Base-by-base conservation (phyloP, 1,139 yeast species). In the Hansenula lynferdii region DNA sequence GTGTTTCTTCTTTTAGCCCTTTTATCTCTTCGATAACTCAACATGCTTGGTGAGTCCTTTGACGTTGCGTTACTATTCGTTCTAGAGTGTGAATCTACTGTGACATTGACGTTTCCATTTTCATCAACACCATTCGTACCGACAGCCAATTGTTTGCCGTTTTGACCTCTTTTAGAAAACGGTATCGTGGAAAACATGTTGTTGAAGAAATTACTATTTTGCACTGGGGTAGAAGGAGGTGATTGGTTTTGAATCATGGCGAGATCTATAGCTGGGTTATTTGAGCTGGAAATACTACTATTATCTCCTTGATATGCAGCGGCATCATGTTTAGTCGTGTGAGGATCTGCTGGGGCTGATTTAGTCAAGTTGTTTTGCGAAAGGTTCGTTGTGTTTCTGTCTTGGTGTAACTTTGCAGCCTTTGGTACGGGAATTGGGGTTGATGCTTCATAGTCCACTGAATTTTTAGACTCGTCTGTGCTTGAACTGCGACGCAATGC, bases 301-400 rank as follows among this genome's bases (percentile, higher is more conserved):
- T 36, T 38, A 10, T 38, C 28, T 4, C 40, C 31, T 3, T 43
- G 44, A 11, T 35, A 19, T 33, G 55, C 32, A 16, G 44, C 52
- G 3, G 55, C 54, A 48, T 77, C 83, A 31, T 75, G 70, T 38
- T 58, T 70, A 0, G 85, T 78, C 2, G 80, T 75, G 35, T 67
- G 72, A 0, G 85, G 84, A 43, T 72, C 64, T 0, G 84, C 83
- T 0, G 83, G 83, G 0, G 69, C 57, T 4, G 80, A 64, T 48
- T 77, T 77, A 2, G 37, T 20, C 2, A 17, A 9, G 9, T 14
- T 26, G 8, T 17, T 24, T 2, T 27, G 36, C 10, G 29, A 24
- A 9, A 39, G 17, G n/a, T 28, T 37, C 4, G 37, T 4, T 12
- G 39, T 31, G 27, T 28, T 37, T 11, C 39, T 37, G 14, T 37